phyloP scores from a whole-genome alignment of 306 rosid species.

The Echinosophora koreensis region DNA sequence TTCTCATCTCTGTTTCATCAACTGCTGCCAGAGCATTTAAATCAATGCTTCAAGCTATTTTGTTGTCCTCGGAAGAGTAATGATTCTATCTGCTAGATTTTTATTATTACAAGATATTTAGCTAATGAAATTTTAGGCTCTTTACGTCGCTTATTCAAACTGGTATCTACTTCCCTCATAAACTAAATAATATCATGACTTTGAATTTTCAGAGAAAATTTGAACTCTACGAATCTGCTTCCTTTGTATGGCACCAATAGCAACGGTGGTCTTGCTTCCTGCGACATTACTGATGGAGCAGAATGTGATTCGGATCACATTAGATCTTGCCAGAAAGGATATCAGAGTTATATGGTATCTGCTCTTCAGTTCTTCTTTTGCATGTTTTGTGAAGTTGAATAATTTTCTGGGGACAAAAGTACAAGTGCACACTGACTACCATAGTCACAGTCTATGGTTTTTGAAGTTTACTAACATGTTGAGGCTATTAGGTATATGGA shows the following conservation, averaged over 20 bases:
- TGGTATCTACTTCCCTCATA: not conserved
- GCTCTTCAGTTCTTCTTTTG: slow-evolving; percentile 37
- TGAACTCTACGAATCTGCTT: slow-evolving; percentile 45
- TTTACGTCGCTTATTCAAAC: not conserved
- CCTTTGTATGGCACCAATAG: slow-evolving; percentile 47
- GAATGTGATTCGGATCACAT: slow-evolving; percentile 35
- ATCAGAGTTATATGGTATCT: slow-evolving; percentile 40
- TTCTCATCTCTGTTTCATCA: slow-evolving; percentile 30
- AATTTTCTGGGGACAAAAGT: slow-evolving; percentile 46
- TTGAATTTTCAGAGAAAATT: slow-evolving; percentile 20
- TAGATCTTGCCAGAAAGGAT: slow-evolving; percentile 40
- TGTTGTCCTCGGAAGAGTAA: slow-evolving; percentile 43
- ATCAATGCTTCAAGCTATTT: slow-evolving; percentile 42
- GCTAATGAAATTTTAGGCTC: not conserved
- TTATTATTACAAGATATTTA: not conserved
- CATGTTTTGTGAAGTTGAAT: slow-evolving; percentile 43
- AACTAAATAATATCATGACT: not conserved
- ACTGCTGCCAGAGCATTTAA: slow-evolving; percentile 47
- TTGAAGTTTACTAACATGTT: not conserved
- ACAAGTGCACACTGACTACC: slow-evolving; percentile 41
- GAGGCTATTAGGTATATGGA: not conserved
- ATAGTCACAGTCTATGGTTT: not conserved
- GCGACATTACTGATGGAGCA: slow-evolving; percentile 35
- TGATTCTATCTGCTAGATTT: not conserved
- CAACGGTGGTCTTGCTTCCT: slow-evolving; percentile 38